A percentile compares a stretch with the other conserved stretches of the same genome.
Conservation (phyloP, 106 monocot species). For the Dendrobium catenatum region DNA sequence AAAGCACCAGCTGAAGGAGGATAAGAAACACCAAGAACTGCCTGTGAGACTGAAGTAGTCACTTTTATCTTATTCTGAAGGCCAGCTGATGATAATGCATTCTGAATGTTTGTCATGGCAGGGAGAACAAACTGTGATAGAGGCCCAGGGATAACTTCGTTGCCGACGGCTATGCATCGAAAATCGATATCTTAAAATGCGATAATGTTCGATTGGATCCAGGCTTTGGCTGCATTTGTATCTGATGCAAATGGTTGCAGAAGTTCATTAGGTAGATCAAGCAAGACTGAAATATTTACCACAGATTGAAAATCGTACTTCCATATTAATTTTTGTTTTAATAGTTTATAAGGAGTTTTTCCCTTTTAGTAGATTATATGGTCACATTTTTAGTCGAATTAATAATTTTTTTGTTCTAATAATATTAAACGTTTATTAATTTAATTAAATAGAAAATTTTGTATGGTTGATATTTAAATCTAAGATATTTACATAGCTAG, state of each 20-base stretch:
- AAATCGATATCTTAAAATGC: neutral
- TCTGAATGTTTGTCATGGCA: neutral
- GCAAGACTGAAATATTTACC: conserved; percentile 17
- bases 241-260: conserved; percentile 15
- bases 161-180: neutral
- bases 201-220: conserved; percentile 20
- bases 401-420: too few relatives aligned
- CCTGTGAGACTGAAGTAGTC: neutral
- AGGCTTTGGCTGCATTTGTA: conserved; percentile 8
- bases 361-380: too few relatives aligned
- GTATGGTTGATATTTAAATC: too few relatives aligned
- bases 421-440: too few relatives aligned
- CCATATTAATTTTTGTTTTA: too few relatives aligned
- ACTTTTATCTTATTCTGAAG: neutral
- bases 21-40: neutral
- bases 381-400: too few relatives aligned
- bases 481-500: too few relatives aligned
- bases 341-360: too few relatives aligned
- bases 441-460: too few relatives aligned
- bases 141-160: neutral
- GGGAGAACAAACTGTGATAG: neutral
- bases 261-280: conserved; percentile 14
- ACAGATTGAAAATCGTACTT: too few relatives aligned
- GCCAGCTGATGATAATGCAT: neutral
- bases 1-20: conserved; percentile 6